These are phyloP conservation scores for Panicum hallii DNA, from an alignment of 202 grass and related monocot genomes.

Conservation along the genomic window DNA sequence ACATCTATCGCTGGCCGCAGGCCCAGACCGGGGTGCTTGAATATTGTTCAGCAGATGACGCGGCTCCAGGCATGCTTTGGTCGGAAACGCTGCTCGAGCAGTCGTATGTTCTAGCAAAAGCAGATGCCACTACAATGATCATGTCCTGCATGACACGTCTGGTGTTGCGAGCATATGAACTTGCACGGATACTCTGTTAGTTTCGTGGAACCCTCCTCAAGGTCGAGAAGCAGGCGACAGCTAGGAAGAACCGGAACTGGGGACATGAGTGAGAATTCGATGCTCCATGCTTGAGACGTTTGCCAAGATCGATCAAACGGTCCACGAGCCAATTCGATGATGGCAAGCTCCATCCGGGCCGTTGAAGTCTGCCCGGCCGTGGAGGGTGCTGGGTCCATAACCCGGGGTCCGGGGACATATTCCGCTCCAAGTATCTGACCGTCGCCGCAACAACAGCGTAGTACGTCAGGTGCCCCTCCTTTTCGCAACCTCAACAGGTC, in stretches of 20 bases:
- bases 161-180: background rate
- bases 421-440: slow-evolving; percentile 41
- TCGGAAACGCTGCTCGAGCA: too few relatives aligned
- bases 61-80: too few relatives aligned
- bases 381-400: background rate
- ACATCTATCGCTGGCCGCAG: background rate
- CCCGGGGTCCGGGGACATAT: slow-evolving; percentile 21
- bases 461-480: background rate
- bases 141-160: too few relatives aligned
- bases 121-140: too few relatives aligned
- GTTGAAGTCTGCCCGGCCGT: background rate
- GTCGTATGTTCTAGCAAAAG: too few relatives aligned
- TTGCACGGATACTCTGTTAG: background rate
- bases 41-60: too few relatives aligned
- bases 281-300: background rate
- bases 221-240: background rate
- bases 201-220: slow-evolving; percentile 1
- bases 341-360: background rate
- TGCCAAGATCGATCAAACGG: background rate
- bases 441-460: background rate
- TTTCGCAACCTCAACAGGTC: background rate
- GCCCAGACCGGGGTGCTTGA: too few relatives aligned
- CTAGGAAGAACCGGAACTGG: background rate
- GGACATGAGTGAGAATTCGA: background rate
- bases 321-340: too few relatives aligned